phyloP scores from a whole-genome alignment of 306 rosid genomes.

The Castanea sativa region DNA sequence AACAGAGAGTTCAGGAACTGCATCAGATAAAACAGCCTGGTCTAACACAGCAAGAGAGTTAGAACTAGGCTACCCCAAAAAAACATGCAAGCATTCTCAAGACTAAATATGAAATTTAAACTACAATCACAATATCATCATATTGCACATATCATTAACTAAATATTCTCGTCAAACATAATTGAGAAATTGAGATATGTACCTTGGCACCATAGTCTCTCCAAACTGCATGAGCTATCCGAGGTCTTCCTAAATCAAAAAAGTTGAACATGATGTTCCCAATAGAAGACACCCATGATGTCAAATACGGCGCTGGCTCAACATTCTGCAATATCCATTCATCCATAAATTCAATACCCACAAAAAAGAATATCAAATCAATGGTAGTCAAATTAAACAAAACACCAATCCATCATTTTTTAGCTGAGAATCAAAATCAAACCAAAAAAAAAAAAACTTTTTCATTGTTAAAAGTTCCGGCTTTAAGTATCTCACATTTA shows the following conservation, averaged over 20 bases:
- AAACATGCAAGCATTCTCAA: background rate
- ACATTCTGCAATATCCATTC: slow-evolving; percentile 59
- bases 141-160: too few species aligned
- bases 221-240: slow-evolving; percentile 91
- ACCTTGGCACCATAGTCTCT: slow-evolving; percentile 97
- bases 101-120: too few species aligned
- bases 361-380: background rate
- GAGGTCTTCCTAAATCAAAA: slow-evolving; percentile 89
- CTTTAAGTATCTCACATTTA: background rate
- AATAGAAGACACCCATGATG: slow-evolving; percentile 91
- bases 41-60: too few species aligned
- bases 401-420: background rate
- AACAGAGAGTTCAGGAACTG: too few species aligned
- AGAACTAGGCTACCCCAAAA: too few species aligned
- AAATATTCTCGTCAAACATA: background rate
- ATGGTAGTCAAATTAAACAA: background rate
- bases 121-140: background rate
- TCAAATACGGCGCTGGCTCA: slow-evolving; percentile 89
- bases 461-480: background rate
- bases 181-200: background rate
- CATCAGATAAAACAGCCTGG: too few species aligned
- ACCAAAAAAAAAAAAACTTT: background rate
- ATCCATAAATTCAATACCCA: slow-evolving; percentile 18
- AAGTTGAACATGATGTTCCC: slow-evolving; percentile 93
- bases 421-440: background rate